A percentile compares a stretch with the other conserved stretches of the same genome.
phyloP scores from a whole-genome alignment of 371 early-diverging fungal species.

The Zychaea mexicana region DNA sequence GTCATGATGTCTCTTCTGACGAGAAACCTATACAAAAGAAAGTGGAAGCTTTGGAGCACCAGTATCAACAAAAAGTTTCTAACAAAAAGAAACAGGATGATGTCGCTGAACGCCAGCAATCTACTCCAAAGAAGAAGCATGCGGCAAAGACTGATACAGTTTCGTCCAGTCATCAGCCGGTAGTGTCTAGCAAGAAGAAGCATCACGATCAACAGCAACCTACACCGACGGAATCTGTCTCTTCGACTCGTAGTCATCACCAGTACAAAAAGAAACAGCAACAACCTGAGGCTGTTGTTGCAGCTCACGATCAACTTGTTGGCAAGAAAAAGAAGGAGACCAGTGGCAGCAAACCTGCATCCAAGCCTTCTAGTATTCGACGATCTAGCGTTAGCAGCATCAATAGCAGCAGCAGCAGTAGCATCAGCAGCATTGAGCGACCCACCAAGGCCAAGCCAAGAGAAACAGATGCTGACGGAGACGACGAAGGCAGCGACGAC shows the following conservation, averaged over 20 bases:
- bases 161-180: no score
- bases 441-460: background rate
- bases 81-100: background rate
- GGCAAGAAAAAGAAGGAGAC: background rate
- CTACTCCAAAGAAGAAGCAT: background rate
- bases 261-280: background rate
- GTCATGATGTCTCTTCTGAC: background rate
- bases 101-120: background rate
- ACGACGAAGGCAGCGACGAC: constrained; percentile 13
- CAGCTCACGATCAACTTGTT: background rate
- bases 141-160: background rate
- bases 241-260: background rate
- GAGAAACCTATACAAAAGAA: background rate
- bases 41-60: background rate
- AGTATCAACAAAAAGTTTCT: background rate
- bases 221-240: background rate
- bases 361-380: background rate
- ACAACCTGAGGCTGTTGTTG: background rate
- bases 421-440: constrained; percentile 9
- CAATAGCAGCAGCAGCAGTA: constrained; percentile 7
- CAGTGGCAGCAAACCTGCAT: constrained; percentile 1
- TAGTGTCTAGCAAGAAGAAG: background rate
- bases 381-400: background rate
- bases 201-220: background rate
- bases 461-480: constrained; percentile 10